phyloP scores from a whole-genome alignment of 306 rosid species.

The Cicer bijugum region DNA sequence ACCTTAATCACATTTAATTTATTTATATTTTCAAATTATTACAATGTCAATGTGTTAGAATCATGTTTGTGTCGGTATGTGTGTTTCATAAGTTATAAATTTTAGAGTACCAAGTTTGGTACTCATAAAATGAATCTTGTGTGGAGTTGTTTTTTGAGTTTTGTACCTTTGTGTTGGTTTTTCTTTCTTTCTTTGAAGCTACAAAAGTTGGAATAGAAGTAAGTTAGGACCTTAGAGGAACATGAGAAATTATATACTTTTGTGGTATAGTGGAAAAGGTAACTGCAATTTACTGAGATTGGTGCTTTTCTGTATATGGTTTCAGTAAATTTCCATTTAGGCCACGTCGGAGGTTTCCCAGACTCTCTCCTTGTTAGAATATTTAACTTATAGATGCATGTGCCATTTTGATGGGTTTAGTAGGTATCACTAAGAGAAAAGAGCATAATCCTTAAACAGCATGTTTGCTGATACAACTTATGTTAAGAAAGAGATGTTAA shows the following conservation, averaged over 20 bases:
- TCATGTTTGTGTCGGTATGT: accelerated
- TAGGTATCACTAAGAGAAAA: neutral
- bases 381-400: neutral
- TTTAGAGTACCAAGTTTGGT: too few relatives aligned
- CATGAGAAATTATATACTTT: neutral
- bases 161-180: neutral
- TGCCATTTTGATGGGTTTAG: neutral
- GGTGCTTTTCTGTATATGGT: conserved; percentile 1
- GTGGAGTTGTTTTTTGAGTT: neutral
- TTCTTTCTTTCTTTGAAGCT: conserved; percentile 22
- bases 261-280: neutral
- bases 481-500: neutral
- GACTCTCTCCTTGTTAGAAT: conserved; percentile 10
- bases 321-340: conserved; percentile 7
- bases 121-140: neutral
- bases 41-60: too few relatives aligned
- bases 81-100: too few relatives aligned
- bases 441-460: neutral
- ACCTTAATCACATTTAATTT: too few relatives aligned
- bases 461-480: conserved; percentile 2
- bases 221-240: neutral
- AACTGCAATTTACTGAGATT: conserved; percentile 28
- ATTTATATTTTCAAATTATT: too few relatives aligned
- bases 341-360: neutral
- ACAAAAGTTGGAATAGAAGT: conserved; percentile 8